Evolutionary conservation across 805 yeast genomes (phyloP).

Genomic region (Saturnispora mendoncae): DNA sequence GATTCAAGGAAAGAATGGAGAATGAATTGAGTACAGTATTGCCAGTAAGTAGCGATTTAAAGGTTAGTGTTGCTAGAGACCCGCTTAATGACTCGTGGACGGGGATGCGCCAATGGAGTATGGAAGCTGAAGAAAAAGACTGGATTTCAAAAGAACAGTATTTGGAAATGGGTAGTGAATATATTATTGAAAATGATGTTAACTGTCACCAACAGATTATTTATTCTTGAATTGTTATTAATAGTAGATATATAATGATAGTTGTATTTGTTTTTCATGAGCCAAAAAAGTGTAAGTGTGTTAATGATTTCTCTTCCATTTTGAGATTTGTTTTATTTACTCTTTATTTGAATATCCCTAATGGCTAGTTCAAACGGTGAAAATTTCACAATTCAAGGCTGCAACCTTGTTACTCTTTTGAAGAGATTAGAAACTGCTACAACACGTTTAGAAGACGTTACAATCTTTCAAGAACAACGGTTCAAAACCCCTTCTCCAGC

Average conservation of each 20-base stretch:
- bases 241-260: no score
- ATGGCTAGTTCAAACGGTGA: constrained; percentile 7
- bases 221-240: background rate
- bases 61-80: constrained; percentile 54
- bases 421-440: constrained; percentile 88
- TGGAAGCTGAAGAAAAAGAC: constrained; percentile 32
- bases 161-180: constrained; percentile 83
- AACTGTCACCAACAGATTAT: constrained; percentile 33
- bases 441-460: constrained; percentile 82
- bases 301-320: no score
- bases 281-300: background rate
- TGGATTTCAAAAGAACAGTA: constrained; percentile 61
- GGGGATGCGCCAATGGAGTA: constrained; percentile 83
- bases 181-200: constrained; percentile 74
- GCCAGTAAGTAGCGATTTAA: constrained; percentile 57
- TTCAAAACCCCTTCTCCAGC: constrained; percentile 22
- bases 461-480: constrained; percentile 63
- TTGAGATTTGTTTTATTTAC: no score
- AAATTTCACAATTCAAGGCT: constrained; percentile 61
- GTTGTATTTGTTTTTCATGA: no score
- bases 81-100: constrained; percentile 83
- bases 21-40: constrained; percentile 61
- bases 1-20: constrained; percentile 58
- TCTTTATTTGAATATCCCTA: no score
- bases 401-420: constrained; percentile 72